Evolutionary conservation across 192 early-diverging fungal species (phyloP), one percentile per base, ranked within the genome.

Genomic region (Coemansia sp.): DNA sequence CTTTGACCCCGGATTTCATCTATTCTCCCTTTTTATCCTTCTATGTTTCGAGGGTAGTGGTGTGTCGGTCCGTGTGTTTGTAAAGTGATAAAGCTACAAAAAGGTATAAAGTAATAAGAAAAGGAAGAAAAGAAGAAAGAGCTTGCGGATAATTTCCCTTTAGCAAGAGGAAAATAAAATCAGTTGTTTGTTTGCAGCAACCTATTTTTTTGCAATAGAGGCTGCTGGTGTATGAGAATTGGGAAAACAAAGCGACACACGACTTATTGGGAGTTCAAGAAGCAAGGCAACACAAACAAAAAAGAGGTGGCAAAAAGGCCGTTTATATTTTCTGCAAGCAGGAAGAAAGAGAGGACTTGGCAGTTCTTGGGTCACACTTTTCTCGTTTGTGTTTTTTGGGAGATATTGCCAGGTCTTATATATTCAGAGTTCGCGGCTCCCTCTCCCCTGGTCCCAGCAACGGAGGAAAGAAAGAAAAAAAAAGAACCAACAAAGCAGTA

Each of bases 151-250:
- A 40, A 42, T 59, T 31, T 42, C 34, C 16, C 39, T 59, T 64
- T 55, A 31, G 23, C 16, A 69, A 31, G 49, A 51, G 43, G 10
- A 59, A 46, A 67, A 33, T 39, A 67, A n/a, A 29, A 15, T 59
- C 7, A n/a, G 58, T 39, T 21, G 35, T 64, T 45, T 45, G 48
- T 26, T 51, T 8, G 48, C 1, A 51, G 48, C 9, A 26, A 51
- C 23, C 43, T 46, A 26, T 51, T 51, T 51, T 51, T 49, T 26
- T 51, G 6, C 21, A 51, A 51, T 25, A 16, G 9, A 51, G 26
- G 8, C 48, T 46, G 48, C 48, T 9, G 12, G 43, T 46, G 48
- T 51, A 25, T 51, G 48, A 51, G 48, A 51, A 51, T 26, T 23
- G 2, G 23, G 25, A 51, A 51, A 28, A 51, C 48, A 51, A 51